Evolutionary conservation across 2,329 filamentous ascomycete genomes (phyloP).

Genomic region (Fusarium sublunatum): DNA sequence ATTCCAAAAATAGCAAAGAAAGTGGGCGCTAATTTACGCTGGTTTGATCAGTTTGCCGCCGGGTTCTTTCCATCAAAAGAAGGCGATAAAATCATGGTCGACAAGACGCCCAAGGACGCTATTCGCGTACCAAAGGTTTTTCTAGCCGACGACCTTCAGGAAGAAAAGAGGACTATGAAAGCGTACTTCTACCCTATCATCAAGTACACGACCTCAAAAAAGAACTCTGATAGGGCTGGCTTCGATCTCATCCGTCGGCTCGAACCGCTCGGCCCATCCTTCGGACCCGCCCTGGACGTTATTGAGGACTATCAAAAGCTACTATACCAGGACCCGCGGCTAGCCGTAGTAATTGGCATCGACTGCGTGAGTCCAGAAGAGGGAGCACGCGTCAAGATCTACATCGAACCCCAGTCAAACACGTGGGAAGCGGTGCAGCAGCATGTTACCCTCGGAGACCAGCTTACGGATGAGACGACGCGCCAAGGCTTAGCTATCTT

Average conservation of each 20-base stretch:
- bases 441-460: constrained; percentile 43
- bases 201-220: constrained; percentile 41
- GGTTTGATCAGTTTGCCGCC: constrained; percentile 40
- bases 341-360: constrained; percentile 44
- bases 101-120: constrained; percentile 29
- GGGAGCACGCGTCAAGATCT: constrained; percentile 45
- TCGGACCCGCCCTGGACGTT: constrained; percentile 27
- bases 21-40: constrained; percentile 17
- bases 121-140: constrained; percentile 42
- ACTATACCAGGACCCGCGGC: constrained; percentile 26
- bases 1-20: constrained; percentile 6
- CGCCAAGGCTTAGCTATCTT: constrained; percentile 39
- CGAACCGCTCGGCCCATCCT: constrained; percentile 25
- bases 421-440: constrained; percentile 41
- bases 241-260: constrained; percentile 42
- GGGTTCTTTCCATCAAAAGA: constrained; percentile 37
- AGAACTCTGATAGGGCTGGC: constrained; percentile 33
- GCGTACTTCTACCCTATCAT: constrained; percentile 44
- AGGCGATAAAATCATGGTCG: constrained; percentile 18
- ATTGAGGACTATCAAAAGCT: constrained; percentile 36
- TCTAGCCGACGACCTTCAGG: constrained; percentile 44
- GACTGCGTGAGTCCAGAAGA: constrained; percentile 43
- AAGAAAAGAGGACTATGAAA: constrained; percentile 35
- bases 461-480: constrained; percentile 33
- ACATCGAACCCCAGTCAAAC: constrained; percentile 41